phyloP scores from a whole-genome alignment of 2,329 filamentous ascomycete species.

The Bipolaris gigantea region DNA sequence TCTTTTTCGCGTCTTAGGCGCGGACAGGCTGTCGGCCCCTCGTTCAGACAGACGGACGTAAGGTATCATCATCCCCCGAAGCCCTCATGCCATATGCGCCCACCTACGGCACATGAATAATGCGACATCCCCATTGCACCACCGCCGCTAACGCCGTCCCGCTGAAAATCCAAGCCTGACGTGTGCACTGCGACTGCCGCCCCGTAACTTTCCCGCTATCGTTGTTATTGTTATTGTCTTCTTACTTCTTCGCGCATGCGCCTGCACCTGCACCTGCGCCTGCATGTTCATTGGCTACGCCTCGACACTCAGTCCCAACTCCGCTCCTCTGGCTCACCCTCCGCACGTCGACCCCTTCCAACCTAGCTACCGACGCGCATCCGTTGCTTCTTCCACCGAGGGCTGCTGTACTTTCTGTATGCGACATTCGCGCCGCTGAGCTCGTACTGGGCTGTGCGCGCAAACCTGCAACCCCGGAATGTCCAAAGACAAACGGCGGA shows the following conservation, averaged over 20 bases:
- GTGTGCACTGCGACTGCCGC: constrained; percentile 2
- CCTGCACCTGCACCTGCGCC: constrained; percentile 8
- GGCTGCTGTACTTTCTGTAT: constrained; percentile 23
- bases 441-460: constrained; percentile 36
- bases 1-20: neutral
- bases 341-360: neutral
- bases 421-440: constrained; percentile 28
- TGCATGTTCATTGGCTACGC: constrained; percentile 11
- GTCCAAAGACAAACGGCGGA: constrained; percentile 43
- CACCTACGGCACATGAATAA: constrained; percentile 13
- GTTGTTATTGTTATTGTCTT: constrained; percentile 8
- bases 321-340: constrained; percentile 5
- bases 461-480: constrained; percentile 30
- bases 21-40: neutral
- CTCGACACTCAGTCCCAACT: neutral
- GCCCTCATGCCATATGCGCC: constrained; percentile 3
- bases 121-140: constrained; percentile 11
- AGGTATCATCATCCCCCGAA: neutral
- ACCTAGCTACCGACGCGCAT: constrained; percentile 3
- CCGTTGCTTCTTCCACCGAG: constrained; percentile 11
- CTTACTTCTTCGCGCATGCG: constrained; percentile 11
- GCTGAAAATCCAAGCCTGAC: constrained; percentile 7
- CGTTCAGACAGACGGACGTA: neutral
- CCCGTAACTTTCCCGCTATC: constrained; percentile 3
- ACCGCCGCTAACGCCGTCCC: constrained; percentile 7